phyloP scores from a whole-genome alignment of 2,329 filamentous ascomycete genomes.

The Monilinia polystroma region DNA sequence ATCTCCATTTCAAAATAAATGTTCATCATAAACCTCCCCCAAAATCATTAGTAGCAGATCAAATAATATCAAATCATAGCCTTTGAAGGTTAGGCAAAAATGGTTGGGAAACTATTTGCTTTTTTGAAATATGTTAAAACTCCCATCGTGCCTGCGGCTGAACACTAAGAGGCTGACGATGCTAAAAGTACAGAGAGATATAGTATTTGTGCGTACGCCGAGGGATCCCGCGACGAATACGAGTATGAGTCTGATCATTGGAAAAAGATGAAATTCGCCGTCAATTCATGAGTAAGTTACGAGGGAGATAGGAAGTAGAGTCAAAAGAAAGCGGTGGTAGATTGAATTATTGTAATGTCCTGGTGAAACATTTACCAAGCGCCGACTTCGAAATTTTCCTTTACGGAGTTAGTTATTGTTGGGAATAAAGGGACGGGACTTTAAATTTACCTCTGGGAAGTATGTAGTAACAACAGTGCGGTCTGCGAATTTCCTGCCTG shows the following conservation, averaged over 20 bases:
- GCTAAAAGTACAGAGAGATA: constrained; percentile 14
- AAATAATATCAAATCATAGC: not conserved
- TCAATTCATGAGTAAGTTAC: constrained; percentile 15
- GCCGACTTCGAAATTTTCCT: constrained; percentile 82
- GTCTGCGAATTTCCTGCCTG: constrained; percentile 93
- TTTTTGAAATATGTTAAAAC: constrained; percentile 5
- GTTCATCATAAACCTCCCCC: too few species aligned
- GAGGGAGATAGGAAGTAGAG: not conserved
- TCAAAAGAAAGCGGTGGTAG: not conserved
- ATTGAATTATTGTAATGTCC: not conserved
- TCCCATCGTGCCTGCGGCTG: constrained; percentile 10
- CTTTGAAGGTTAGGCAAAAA: not conserved
- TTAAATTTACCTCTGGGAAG: constrained; percentile 74
- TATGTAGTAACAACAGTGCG: constrained; percentile 95
- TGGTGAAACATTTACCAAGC: constrained; percentile 38
- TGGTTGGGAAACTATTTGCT: constrained; percentile 5
- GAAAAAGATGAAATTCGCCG: not conserved
- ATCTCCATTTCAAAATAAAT: too few species aligned
- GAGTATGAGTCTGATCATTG: not conserved
- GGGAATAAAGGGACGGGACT: not conserved
- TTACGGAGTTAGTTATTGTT: constrained; percentile 40
- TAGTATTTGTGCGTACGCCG: not conserved
- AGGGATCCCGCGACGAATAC: not conserved
- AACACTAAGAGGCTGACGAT: not conserved
- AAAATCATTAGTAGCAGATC: not conserved